Base-by-base conservation (phyloP, 1,139 yeast species). In the Saccharomyces hybrid region DNA sequence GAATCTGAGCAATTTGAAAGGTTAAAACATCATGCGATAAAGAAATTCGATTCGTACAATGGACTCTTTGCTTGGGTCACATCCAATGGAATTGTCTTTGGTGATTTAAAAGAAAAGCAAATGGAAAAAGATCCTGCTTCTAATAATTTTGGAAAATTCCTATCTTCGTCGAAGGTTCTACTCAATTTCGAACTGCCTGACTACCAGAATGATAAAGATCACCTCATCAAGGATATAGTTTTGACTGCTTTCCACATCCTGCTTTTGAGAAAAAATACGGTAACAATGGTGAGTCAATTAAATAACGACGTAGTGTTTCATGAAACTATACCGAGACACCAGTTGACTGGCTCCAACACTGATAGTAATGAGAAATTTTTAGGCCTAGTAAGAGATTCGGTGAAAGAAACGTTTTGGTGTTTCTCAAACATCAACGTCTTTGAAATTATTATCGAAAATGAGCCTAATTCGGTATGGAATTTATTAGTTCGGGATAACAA, bases 391-490 rank as follows among this genome's bases (percentile, higher is more conserved):
- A 78, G 82, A 3, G 98, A 91, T 67, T 72, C 75, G 52, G 59
- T 69, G 3, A 73, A 75, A 26, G 68, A 74, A 1, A 84, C 88
- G 0, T 83, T 72, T 60, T 86, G 93, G 93, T 70, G 82, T 2
- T 82, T 72, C 60, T 78, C 87, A 0, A 67, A 71, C 26, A 62
- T 68, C 2, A 74, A 69, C 49, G 78, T 88, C 9, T 84, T 77
- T 63, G 96, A 95, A 66, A 71, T 95, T 8, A 77, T 88, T 3
- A 74, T 88, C 8, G 78, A 77, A 32, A 79, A 86, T 61, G 98
- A 93, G 67, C 76, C 83, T 5, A 73, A 78, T 5, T 85, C 88
- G 26, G 84, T 90, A 3, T 89, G 97, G 97, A 80, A 79, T 58
- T 78, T 85, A 5, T 78, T 88, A 66, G 76, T 86, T 55, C 81